Base-by-base conservation (phyloP, 108 stramenopile genomes). In the Skeletonema menzelii region DNA sequence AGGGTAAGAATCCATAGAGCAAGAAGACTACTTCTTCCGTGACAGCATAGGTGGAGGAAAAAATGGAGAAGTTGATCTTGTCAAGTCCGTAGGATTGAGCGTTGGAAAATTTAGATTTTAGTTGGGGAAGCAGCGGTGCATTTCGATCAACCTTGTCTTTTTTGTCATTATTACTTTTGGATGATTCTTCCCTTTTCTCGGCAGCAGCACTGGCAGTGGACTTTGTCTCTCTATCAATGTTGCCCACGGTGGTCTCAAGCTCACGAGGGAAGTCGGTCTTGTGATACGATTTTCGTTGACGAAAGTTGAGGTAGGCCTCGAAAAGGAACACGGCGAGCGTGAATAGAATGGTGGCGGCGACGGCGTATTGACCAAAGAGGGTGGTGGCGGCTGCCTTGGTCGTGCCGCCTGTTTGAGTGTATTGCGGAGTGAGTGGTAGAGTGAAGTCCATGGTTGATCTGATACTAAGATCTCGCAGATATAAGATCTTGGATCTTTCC, bases 1-100 rank as follows among this genome's bases (percentile, higher is more conserved):
- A 96, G 38, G 95, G 95, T 56, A 88, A 53, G 64, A 89, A 88
- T 28, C 97, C 97, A 1, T 88, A 56, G 58, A 93, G 38, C 32
- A 96, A 69, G 81, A 96, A 91, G 13, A 62, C 73, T 7, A 91
- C 69, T 31, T 85, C 87, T 74, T 94, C 91, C 22, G 82, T 53
- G 40, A 84, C 71, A 15, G 81, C 85, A 79, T 91, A 96, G 27
- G 84, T 63, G 26, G 85, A 81, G 27, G 88, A 90, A 44, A 97
- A 67, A 68, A 95, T 85, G 28, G 91, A 91, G 72, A 97, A 95
- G 60, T 88, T 85, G 56, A 95, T 89, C 84, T 95, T 95, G 77
- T 96, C 95, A 38, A 92, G 73, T 8, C 93, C 92, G 80, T 97
- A 97, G 14, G 91, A 67, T 77, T 95, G 95, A 0, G 94, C 84